phyloP scores from a whole-genome alignment of 1,284 basidiomycete species.

The Stygiomarasmius scandens region DNA sequence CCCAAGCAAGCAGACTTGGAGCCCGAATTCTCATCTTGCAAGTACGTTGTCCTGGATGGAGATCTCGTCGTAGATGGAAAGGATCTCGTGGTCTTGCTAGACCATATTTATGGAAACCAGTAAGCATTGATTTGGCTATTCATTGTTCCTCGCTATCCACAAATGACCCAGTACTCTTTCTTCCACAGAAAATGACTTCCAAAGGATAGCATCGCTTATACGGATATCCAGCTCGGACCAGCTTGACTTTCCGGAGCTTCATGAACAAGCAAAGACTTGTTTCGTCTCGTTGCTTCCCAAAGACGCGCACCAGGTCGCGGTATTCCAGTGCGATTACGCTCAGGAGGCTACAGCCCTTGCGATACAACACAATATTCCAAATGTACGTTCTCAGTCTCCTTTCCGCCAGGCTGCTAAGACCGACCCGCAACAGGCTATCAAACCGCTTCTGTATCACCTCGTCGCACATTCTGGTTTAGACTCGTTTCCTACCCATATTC shows the following conservation, averaged over 20 bases:
- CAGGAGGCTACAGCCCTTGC: constrained; percentile 56
- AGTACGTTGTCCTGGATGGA: constrained; percentile 6
- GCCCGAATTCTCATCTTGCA: constrained; percentile 1
- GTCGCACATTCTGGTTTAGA: constrained; percentile 8
- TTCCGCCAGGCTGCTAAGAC: constrained; percentile 40
- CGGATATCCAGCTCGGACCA: constrained; percentile 55
- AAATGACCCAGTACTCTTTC: constrained; percentile 7
- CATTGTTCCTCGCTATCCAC: constrained; percentile 8
- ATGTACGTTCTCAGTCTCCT: neutral
- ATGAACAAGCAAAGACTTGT: constrained; percentile 42
- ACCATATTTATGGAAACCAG: constrained; percentile 66
- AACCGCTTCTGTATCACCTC: constrained; percentile 16
- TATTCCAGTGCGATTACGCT: constrained; percentile 38
- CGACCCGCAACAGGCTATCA: constrained; percentile 1
- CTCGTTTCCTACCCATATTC: neutral
- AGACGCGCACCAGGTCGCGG: constrained; percentile 36
- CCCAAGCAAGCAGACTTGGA: neutral
- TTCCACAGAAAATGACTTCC: constrained; percentile 28
- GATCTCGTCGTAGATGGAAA: constrained; percentile 3
- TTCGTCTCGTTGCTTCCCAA: constrained; percentile 49
- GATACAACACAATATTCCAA: constrained; percentile 41
- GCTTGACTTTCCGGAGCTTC: constrained; percentile 57
- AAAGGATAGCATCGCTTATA: constrained; percentile 51
- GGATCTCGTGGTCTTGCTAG: constrained; percentile 58
- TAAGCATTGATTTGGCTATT: constrained; percentile 38